Evolutionary conservation across 2,329 filamentous ascomycete species (phyloP).

Genomic region (Ceratocystis smalleyi): DNA sequence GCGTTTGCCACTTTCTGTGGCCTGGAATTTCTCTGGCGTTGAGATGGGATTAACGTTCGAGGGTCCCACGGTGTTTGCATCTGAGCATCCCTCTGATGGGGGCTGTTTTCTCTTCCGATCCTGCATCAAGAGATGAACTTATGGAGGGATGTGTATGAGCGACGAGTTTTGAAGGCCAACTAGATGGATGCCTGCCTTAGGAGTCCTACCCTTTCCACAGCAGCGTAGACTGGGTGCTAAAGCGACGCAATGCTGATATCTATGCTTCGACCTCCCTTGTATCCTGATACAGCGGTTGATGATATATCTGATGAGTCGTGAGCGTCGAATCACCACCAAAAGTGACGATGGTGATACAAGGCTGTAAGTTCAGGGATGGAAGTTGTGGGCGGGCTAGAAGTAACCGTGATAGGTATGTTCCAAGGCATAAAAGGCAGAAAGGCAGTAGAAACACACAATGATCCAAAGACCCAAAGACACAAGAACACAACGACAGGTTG

Average conservation of each 20-base stretch:
- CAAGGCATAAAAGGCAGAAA: too few relatives aligned
- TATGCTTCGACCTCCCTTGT: neutral
- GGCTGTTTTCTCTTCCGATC: constrained; percentile 14
- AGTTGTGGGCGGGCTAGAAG: neutral
- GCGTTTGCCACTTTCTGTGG: constrained; percentile 13
- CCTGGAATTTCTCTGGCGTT: neutral
- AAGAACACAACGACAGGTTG: too few relatives aligned
- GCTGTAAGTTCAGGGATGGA: neutral
- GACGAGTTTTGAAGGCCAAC: neutral
- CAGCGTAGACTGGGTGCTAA: neutral
- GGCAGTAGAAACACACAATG: neutral
- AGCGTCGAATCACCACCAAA: neutral
- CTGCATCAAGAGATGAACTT: constrained; percentile 1
- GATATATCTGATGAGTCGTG: neutral
- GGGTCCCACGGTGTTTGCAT: neutral
- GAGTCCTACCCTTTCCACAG: neutral
- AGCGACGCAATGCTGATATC: neutral
- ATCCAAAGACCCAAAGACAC: too few relatives aligned
- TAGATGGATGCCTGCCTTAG: neutral
- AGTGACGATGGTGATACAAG: neutral
- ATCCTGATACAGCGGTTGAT: neutral
- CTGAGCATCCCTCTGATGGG: constrained; percentile 1
- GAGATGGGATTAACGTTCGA: neutral
- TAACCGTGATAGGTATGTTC: neutral
- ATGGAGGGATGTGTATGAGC: neutral